Conservation (phyloP, 2,329 filamentous ascomycete species). For the Neurospora sp. region DNA sequence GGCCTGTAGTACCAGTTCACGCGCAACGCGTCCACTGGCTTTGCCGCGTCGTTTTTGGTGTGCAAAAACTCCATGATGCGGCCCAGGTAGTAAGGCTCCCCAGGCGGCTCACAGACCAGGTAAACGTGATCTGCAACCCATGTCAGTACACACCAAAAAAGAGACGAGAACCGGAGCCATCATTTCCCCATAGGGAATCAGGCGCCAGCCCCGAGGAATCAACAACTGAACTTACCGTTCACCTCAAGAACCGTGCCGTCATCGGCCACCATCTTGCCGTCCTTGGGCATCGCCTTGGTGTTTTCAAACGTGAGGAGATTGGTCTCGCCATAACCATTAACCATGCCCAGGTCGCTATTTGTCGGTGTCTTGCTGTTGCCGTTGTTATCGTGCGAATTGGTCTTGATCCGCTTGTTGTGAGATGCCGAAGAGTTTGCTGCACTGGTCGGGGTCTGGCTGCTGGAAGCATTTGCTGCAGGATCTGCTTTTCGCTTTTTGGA, state of each 20-base stretch:
- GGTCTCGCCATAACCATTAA: slow-evolving; percentile 47
- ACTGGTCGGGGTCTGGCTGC: slow-evolving; percentile 18
- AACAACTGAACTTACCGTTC: slow-evolving; percentile 59
- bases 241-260: slow-evolving; percentile 75
- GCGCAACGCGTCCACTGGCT: slow-evolving; percentile 74
- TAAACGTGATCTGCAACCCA: slow-evolving; percentile 63
- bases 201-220: not conserved
- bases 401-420: slow-evolving; percentile 22
- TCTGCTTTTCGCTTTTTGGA: slow-evolving; percentile 83
- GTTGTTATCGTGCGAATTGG: slow-evolving; percentile 25
- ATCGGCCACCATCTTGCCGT: slow-evolving; percentile 76
- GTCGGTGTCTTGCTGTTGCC: slow-evolving; percentile 15
- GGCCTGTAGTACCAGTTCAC: slow-evolving; percentile 99
- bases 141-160: slow-evolving; percentile 11
- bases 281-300: slow-evolving; percentile 55
- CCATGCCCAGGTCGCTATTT: slow-evolving; percentile 5
- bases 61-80: slow-evolving; percentile 98
- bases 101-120: slow-evolving; percentile 91
- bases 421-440: slow-evolving; percentile 10
- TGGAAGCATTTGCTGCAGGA: slow-evolving; percentile 21
- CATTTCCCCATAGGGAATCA: not conserved
- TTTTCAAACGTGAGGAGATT: slow-evolving; percentile 87
- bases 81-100: slow-evolving; percentile 94
- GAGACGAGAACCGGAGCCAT: not conserved
- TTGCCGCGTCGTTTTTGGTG: slow-evolving; percentile 59